Conservation (phyloP, 192 early-diverging fungal genomes). For the Piromyces finnis region DNA sequence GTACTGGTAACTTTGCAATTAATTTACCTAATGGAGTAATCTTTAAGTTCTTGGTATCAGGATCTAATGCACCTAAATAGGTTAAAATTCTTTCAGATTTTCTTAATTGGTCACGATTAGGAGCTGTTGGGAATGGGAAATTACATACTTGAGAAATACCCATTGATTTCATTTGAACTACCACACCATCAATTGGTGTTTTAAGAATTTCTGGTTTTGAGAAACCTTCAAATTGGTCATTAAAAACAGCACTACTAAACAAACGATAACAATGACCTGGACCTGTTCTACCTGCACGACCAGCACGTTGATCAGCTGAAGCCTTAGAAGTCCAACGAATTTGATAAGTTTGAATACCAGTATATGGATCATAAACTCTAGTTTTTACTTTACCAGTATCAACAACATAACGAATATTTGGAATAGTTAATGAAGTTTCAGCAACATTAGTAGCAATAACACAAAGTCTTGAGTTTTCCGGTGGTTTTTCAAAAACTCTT, state of each 20-base stretch:
- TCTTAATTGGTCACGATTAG: conserved; percentile 45
- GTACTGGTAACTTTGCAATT: conserved; percentile 80
- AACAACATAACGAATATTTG: conserved; percentile 85
- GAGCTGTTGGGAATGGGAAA: conserved; percentile 97
- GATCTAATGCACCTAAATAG: background rate
- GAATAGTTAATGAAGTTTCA: conserved; percentile 96
- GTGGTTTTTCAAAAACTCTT: conserved; percentile 74
- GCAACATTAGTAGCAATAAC: conserved; percentile 97
- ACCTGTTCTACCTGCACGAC: conserved; percentile 88
- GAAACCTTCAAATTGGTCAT: conserved; percentile 71
- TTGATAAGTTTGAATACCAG: conserved; percentile 76
- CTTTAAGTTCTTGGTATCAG: conserved; percentile 21
- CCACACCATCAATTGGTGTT: conserved; percentile 88
- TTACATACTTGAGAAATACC: conserved; percentile 81
- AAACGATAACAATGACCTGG: conserved; percentile 95
- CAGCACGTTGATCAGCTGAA: conserved; percentile 83
- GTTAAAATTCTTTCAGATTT: conserved; percentile 47
- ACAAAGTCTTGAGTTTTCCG: conserved; percentile 71
- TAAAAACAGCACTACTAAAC: conserved; percentile 83
- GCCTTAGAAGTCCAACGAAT: conserved; percentile 88
- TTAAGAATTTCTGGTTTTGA: conserved; percentile 79
- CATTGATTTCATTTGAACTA: conserved; percentile 97
- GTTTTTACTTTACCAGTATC: conserved; percentile 91
- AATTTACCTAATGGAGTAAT: conserved; percentile 71
- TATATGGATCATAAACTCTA: conserved; percentile 50